Evolutionary conservation across 2,329 filamentous ascomycete species (phyloP).

Genomic region (Plenodomus lindquistii): DNA sequence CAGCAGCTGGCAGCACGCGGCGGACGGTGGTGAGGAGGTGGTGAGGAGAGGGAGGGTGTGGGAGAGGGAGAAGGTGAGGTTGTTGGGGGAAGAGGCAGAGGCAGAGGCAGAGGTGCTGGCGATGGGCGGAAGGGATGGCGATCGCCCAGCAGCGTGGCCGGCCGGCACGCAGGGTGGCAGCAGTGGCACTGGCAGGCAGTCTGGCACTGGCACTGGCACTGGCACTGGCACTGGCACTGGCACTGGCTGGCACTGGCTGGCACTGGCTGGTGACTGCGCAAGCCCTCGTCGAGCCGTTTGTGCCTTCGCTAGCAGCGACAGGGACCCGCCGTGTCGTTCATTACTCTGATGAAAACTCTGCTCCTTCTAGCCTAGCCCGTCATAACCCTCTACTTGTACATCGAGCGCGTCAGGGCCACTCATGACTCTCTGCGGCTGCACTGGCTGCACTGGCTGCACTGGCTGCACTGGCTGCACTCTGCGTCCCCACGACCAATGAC

Average conservation of each 20-base stretch:
- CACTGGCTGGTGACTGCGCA: too few species aligned
- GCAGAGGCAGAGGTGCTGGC: slow-evolving; percentile 5
- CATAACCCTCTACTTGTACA: slow-evolving; percentile 15
- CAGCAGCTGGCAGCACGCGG: slow-evolving; percentile 14
- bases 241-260: too few species aligned
- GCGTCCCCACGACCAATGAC: slow-evolving; percentile 26
- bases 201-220: too few species aligned
- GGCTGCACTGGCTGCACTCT: slow-evolving; percentile 17
- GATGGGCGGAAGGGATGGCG: slow-evolving; percentile 5
- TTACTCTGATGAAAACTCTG: slow-evolving; percentile 30
- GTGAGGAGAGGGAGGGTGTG: neutral
- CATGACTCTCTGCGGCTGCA: slow-evolving; percentile 23
- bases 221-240: too few species aligned
- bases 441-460: slow-evolving; percentile 15
- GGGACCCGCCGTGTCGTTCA: slow-evolving; percentile 17
- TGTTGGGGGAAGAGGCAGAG: slow-evolving; percentile 8
- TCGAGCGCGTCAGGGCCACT: slow-evolving; percentile 21
- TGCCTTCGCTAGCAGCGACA: slow-evolving; percentile 1
- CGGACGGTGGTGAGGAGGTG: neutral
- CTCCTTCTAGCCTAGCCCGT: slow-evolving; percentile 24
- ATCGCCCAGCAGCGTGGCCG: slow-evolving; percentile 10
- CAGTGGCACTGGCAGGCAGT: slow-evolving; percentile 15
- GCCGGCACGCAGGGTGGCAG: slow-evolving; percentile 11
- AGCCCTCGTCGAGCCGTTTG: slow-evolving; percentile 1
- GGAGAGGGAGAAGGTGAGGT: slow-evolving; percentile 12